These are phyloP conservation scores for Paecilomyces formosus DNA, from an alignment of 2,329 filamentous ascomycete species.

Conservation along the genomic window DNA sequence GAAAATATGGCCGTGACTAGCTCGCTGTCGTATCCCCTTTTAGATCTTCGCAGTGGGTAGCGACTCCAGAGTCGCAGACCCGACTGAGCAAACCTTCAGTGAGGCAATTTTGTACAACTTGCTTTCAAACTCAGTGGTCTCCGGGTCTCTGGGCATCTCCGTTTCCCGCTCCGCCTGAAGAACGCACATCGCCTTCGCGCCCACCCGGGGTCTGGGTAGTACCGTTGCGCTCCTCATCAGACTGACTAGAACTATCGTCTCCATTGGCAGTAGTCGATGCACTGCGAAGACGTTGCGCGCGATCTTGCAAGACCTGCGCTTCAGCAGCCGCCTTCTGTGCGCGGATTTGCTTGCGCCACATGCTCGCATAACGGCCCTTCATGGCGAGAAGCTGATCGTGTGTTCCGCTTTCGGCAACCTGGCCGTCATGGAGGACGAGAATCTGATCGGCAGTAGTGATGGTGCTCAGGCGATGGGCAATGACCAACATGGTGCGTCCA, in stretches of 20 bases:
- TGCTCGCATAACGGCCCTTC: conserved; percentile 68
- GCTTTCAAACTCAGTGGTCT: not conserved
- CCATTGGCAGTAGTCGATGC: conserved; percentile 30
- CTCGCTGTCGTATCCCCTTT: not conserved
- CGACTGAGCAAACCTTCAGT: not conserved
- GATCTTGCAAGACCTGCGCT: conserved; percentile 41
- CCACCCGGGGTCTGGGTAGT: conserved; percentile 9
- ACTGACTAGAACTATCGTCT: conserved; percentile 43
- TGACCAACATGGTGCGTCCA: conserved; percentile 88
- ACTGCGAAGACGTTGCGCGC: conserved; percentile 35
- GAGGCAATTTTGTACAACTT: not conserved
- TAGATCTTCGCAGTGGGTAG: not conserved
- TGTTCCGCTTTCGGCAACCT: conserved; percentile 68
- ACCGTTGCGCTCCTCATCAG: conserved; percentile 37
- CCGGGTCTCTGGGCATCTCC: not conserved
- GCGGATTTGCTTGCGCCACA: conserved; percentile 85
- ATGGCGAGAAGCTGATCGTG: conserved; percentile 67
- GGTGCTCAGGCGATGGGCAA: conserved; percentile 81
- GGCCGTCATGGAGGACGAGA: conserved; percentile 68
- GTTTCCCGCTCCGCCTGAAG: not conserved
- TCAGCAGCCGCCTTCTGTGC: conserved; percentile 63
- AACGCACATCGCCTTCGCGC: conserved; percentile 2
- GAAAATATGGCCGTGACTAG: not conserved
- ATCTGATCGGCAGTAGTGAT: conserved; percentile 84
- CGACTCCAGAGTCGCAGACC: not conserved